phyloP scores from a whole-genome alignment of 768 basidiomycete genomes.

The Mycena filopes region DNA sequence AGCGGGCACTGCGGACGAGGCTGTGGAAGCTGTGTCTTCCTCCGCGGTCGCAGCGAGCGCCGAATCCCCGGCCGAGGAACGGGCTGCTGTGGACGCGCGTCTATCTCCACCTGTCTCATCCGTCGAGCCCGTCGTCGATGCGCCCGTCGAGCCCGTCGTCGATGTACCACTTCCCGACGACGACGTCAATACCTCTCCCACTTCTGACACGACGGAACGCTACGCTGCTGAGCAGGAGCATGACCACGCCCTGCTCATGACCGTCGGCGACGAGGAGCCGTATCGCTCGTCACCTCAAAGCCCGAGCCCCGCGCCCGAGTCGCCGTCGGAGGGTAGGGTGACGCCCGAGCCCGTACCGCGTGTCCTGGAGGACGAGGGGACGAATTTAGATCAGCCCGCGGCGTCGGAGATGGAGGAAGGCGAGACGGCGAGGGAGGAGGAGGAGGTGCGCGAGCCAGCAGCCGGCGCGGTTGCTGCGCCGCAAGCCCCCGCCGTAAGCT shows the following conservation, averaged over 20 bases:
- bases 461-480: background rate
- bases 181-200: background rate
- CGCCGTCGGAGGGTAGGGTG: constrained; percentile 9
- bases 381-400: too few relatives aligned
- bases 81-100: background rate
- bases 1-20: constrained; percentile 2
- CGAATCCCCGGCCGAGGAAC: background rate
- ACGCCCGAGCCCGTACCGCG: constrained; percentile 3
- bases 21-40: background rate
- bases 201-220: background rate
- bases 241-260: background rate
- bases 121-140: constrained; percentile 5
- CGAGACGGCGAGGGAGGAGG: background rate
- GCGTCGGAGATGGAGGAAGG: too few relatives aligned
- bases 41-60: background rate
- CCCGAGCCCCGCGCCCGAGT: constrained; percentile 22
- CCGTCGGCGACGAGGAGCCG: constrained; percentile 17
- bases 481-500: background rate
- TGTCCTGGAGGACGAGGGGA: background rate
- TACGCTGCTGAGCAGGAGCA: background rate
- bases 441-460: background rate
- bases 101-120: constrained; percentile 9
- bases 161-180: background rate
- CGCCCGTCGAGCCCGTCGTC: background rate
- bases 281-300: constrained; percentile 26